Percentiles rank a stretch among this genome's conserved stretches.
phyloP scores from a whole-genome alignment of 768 basidiomycete genomes.

The Obba rivulosa region DNA sequence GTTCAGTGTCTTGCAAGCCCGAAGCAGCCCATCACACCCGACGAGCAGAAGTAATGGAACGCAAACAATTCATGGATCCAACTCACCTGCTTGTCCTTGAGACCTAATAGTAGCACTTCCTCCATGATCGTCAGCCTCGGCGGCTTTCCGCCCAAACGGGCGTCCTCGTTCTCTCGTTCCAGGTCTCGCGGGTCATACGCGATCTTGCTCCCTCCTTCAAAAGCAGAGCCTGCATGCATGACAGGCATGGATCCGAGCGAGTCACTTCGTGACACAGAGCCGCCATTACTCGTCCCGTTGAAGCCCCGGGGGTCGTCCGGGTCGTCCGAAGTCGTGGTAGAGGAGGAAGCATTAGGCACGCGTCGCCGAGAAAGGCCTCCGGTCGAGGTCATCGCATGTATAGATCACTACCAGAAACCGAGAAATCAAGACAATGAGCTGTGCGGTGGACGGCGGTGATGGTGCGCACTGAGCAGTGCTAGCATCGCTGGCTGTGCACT shows the following conservation, averaged over 20 bases:
- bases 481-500: too few relatives aligned
- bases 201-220: constrained; percentile 82
- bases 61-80: not conserved
- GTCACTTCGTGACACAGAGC: constrained; percentile 11
- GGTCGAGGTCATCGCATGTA: constrained; percentile 41
- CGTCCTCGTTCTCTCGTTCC: constrained; percentile 61
- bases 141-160: constrained; percentile 61
- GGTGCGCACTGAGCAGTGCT: too few relatives aligned
- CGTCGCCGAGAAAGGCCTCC: constrained; percentile 56
- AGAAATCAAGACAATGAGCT: not conserved
- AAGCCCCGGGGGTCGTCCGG: constrained; percentile 23
- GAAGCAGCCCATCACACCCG: too few relatives aligned
- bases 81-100: constrained; percentile 92
- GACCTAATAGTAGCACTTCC: constrained; percentile 87
- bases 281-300: constrained; percentile 11
- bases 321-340: constrained; percentile 32
- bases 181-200: constrained; percentile 93
- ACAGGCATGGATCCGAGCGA: constrained; percentile 5
- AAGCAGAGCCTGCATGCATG: constrained; percentile 72
- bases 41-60: too few relatives aligned
- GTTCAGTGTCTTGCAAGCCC: not conserved
- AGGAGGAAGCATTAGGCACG: constrained; percentile 36
- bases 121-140: constrained; percentile 94
- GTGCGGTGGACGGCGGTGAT: not conserved
- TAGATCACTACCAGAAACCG: not conserved